Evolutionary conservation across 2,329 filamentous ascomycete species (phyloP).

Genomic region (Rhexocercosporidium sp.): DNA sequence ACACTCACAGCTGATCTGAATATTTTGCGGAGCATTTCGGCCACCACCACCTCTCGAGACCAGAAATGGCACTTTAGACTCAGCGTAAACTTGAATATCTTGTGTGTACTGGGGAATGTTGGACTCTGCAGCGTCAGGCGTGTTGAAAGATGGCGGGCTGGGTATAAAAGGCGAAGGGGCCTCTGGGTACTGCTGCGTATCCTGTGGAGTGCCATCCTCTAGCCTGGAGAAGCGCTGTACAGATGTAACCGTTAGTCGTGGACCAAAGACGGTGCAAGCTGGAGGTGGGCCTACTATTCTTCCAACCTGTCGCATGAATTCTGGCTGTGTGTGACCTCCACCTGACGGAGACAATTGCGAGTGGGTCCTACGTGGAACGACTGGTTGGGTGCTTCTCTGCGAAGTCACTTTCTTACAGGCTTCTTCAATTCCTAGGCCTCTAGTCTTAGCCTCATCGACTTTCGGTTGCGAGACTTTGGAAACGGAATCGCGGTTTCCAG

Average conservation of each 20-base stretch:
- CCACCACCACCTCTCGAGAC: not conserved
- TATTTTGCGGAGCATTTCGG: not conserved
- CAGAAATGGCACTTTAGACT: not conserved
- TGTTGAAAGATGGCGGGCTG: not conserved
- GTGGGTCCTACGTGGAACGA: not conserved
- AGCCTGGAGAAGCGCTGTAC: not conserved
- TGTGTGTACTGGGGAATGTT: slow-evolving; percentile 3
- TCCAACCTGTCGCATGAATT: not conserved
- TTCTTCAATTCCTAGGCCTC: not conserved
- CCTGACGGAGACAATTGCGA: slow-evolving; percentile 8
- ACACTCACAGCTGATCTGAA: slow-evolving; percentile 6
- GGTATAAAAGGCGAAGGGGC: not conserved
- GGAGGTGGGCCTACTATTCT: not conserved
- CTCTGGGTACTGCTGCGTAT: slow-evolving; percentile 8
- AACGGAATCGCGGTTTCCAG: not conserved
- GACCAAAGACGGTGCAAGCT: not conserved
- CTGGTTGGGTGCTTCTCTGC: not conserved
- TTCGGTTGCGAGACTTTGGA: not conserved
- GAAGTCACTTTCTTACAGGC: not conserved
- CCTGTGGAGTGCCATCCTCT: not conserved
- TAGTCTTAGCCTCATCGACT: not conserved
- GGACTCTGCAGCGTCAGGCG: no score
- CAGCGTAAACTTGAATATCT: not conserved
- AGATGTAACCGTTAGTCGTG: not conserved
- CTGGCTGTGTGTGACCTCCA: slow-evolving; percentile 5